Conservation (phyloP, 257 asterid species). For the Knoxia roxburghii region DNA sequence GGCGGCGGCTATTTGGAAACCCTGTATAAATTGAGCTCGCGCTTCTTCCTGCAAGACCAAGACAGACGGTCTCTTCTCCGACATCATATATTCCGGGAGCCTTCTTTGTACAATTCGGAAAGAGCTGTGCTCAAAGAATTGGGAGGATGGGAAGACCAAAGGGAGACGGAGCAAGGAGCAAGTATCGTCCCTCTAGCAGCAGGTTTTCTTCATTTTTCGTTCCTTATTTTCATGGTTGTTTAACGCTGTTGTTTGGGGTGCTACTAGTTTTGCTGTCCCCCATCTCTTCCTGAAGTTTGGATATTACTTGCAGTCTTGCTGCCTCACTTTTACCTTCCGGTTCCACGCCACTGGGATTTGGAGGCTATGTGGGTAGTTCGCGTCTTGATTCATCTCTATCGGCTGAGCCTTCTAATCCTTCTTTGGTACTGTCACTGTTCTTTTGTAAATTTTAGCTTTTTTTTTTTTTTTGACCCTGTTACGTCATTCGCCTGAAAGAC, state of each 20-base stretch:
- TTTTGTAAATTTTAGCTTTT: neutral
- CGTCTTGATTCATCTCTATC: slow-evolving; percentile 63
- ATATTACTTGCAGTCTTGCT: slow-evolving; percentile 59
- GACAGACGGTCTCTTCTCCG: no score
- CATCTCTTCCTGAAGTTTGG: no score
- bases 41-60: no score
- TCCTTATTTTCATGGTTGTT: neutral
- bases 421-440: slow-evolving; percentile 33
- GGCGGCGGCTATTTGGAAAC: no score
- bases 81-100: no score
- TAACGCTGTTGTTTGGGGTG: slow-evolving; percentile 1
- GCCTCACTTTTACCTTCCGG: slow-evolving; percentile 90
- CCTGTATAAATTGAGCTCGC: no score
- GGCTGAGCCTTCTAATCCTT: slow-evolving; percentile 51
- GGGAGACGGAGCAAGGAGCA: slow-evolving; percentile 92
- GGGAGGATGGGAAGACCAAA: slow-evolving; percentile 75
- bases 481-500: neutral
- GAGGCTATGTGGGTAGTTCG: slow-evolving; percentile 93
- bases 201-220: slow-evolving; percentile 36
- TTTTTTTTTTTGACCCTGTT: neutral
- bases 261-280: no score
- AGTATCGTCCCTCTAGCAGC: slow-evolving; percentile 99
- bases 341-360: slow-evolving; percentile 68
- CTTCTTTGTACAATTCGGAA: no score
- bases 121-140: no score